Conservation (phyloP, 129 eudicot species). For the Smallanthus sonchifolius region DNA sequence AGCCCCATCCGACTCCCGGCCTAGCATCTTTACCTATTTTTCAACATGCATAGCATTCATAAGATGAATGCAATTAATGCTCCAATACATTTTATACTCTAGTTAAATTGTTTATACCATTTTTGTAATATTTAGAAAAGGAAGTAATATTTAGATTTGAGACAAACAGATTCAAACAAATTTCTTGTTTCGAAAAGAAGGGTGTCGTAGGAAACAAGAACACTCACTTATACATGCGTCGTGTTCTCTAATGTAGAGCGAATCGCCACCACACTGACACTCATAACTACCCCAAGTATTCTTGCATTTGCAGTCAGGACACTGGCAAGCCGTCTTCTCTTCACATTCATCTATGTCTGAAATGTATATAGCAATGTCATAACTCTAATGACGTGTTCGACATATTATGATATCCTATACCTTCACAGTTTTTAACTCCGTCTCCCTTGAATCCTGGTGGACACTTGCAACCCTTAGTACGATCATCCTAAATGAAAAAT, state of each 20-base stretch:
- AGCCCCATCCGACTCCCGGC: conserved; percentile 55
- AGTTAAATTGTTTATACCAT: neutral
- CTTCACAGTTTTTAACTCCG: conserved; percentile 74
- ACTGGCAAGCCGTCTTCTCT: conserved; percentile 73
- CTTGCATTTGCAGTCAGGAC: conserved; percentile 84
- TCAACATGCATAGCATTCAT: neutral
- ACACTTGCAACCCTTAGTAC: conserved; percentile 78
- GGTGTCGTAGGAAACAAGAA: neutral
- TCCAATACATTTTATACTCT: neutral
- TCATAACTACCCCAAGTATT: conserved; percentile 91
- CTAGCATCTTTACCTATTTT: conserved; percentile 50
- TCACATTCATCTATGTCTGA: conserved; percentile 86
- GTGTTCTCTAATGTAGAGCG: conserved; percentile 78
- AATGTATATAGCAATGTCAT: conserved; percentile 11
- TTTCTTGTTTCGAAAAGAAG: neutral
- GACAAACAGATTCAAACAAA: neutral
- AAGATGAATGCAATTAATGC: neutral
- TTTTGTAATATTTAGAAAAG: neutral
- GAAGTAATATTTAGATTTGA: no score
- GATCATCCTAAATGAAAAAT: conserved; percentile 50
- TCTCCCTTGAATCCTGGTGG: conserved; percentile 87
- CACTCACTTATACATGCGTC: conserved; percentile 80
- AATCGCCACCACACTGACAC: conserved; percentile 62
- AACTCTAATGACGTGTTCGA: neutral
- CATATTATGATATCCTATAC: conserved; percentile 25